These are phyloP conservation scores for Orbilia quercus DNA, from an alignment of 2,329 filamentous ascomycete species.

Conservation along the genomic window DNA sequence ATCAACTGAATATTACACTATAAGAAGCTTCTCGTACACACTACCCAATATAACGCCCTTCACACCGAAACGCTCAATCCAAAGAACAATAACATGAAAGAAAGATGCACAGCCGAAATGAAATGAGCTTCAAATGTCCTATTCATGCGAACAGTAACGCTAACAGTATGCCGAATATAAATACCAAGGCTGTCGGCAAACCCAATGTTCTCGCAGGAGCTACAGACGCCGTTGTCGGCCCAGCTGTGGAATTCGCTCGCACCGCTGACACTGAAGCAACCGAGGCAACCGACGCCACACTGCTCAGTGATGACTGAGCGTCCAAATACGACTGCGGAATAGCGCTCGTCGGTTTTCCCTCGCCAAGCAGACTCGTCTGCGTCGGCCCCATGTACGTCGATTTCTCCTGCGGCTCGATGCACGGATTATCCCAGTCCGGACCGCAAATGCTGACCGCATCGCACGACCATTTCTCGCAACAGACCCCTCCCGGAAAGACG, in stretches of 20 bases:
- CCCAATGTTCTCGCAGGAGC: not conserved
- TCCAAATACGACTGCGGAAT: slow-evolving; percentile 2
- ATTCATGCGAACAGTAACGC: not conserved
- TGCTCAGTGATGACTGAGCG: not conserved
- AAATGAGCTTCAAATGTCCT: not conserved
- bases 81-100: not conserved
- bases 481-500: not conserved
- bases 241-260: not conserved
- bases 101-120: not conserved
- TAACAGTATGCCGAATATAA: not conserved
- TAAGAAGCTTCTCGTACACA: not conserved
- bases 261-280: not conserved
- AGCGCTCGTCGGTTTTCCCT: not conserved
- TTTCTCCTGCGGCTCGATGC: not conserved
- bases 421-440: slow-evolving; percentile 3
- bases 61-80: not conserved
- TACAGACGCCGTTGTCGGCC: not conserved
- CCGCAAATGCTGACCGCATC: not conserved
- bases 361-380: not conserved
- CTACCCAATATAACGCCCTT: not conserved
- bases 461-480: slow-evolving; percentile 8
- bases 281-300: not conserved
- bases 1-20: not conserved
- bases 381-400: not conserved
- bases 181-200: not conserved